Percentiles rank a stretch among this genome's conserved stretches.
phyloP scores from a whole-genome alignment of 2,329 filamentous ascomycete species.

The Blastomyces gilchristii region DNA sequence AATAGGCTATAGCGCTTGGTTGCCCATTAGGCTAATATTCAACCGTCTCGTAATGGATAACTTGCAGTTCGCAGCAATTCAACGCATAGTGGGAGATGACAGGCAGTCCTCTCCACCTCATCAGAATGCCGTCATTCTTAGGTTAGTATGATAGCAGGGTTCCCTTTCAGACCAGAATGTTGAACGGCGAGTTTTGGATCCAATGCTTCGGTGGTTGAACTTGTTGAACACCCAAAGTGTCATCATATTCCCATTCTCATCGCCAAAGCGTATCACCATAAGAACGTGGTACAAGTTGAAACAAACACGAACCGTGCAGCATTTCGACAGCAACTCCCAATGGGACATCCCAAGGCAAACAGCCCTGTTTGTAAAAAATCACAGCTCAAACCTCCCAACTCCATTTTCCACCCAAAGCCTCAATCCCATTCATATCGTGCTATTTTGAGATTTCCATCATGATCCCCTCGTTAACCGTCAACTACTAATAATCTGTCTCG shows the following conservation, averaged over 20 bases:
- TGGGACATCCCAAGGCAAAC: background rate
- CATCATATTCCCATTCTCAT: background rate
- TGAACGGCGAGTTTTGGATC: background rate
- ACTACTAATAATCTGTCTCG: conserved; percentile 62
- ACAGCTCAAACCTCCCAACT: background rate
- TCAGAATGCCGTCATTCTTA: background rate
- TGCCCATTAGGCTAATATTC: background rate
- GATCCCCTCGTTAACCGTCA: conserved; percentile 29
- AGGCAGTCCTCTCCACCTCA: background rate
- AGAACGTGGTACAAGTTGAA: background rate
- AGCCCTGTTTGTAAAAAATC: background rate
- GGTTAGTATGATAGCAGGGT: background rate
- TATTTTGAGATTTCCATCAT: background rate
- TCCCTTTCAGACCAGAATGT: background rate
- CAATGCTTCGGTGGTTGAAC: background rate
- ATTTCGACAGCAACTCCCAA: background rate
- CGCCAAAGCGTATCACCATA: background rate
- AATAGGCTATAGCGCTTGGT: background rate
- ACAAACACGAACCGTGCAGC: background rate
- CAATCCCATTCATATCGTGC: background rate
- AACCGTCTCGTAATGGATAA: background rate
- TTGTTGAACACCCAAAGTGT: background rate
- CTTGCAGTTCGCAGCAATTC: background rate
- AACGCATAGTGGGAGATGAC: background rate
- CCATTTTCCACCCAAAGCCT: background rate